Conservation (phyloP, 2,329 filamentous ascomycete genomes). For the Exophiala dermatitidis region DNA sequence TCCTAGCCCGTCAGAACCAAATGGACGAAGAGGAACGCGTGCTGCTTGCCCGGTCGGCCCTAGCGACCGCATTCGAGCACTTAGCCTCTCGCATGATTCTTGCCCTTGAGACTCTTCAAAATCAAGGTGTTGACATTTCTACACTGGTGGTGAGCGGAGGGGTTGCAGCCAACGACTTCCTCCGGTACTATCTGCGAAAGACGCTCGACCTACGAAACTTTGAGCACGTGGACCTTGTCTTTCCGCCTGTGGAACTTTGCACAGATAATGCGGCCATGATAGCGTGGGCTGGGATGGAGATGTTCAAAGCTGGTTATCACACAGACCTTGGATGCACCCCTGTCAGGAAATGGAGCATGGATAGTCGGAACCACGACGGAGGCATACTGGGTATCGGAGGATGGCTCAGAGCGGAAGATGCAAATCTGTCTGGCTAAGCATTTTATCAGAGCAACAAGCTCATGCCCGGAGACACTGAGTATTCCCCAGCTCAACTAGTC, state of each 20-base stretch:
- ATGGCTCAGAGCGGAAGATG: conserved; percentile 36
- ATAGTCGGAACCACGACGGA: conserved; percentile 52
- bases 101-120: conserved; percentile 47
- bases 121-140: conserved; percentile 34
- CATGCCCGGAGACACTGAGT: no score
- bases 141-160: conserved; percentile 81
- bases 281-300: conserved; percentile 85
- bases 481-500: no score
- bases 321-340: conserved; percentile 55
- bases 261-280: conserved; percentile 98
- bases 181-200: conserved; percentile 59
- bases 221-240: conserved; percentile 53
- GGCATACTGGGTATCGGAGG: conserved; percentile 59
- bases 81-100: conserved; percentile 67
- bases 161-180: conserved; percentile 76
- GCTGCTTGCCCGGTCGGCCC: conserved; percentile 62
- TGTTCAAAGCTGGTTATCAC: conserved; percentile 72
- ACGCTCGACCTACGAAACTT: conserved; percentile 63
- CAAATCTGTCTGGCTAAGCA: neutral
- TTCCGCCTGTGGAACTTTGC: conserved; percentile 71
- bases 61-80: conserved; percentile 83
- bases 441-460: no score
- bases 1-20: conserved; percentile 30
- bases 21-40: conserved; percentile 53
- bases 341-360: conserved; percentile 67